Evolutionary conservation across 306 rosid species (phyloP).

Genomic region (Vigna radiata): DNA sequence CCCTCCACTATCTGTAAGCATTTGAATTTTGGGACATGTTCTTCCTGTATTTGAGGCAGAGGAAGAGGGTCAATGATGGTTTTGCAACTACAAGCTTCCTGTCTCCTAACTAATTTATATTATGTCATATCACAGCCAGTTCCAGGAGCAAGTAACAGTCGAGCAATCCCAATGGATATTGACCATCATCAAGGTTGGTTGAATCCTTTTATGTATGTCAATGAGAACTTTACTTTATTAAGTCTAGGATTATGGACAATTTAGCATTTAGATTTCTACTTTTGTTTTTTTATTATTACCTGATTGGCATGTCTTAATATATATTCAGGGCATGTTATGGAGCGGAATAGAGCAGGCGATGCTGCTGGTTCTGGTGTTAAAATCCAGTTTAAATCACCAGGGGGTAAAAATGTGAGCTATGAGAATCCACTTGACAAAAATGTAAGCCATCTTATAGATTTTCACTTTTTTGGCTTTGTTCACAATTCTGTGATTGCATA

Average conservation of each 20-base stretch:
- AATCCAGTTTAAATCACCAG: slow-evolving; percentile 75
- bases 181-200: slow-evolving; percentile 71
- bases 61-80: slow-evolving; percentile 28
- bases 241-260: slow-evolving; percentile 23
- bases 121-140: slow-evolving; percentile 62
- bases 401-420: slow-evolving; percentile 60
- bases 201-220: slow-evolving; percentile 8
- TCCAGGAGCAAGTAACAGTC: slow-evolving; percentile 69
- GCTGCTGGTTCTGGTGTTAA: slow-evolving; percentile 65
- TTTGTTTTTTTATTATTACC: slow-evolving; percentile 19
- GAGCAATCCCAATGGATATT: slow-evolving; percentile 56
- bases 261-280: slow-evolving; percentile 25
- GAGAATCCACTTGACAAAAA: slow-evolving; percentile 71
- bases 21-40: slow-evolving; percentile 39
- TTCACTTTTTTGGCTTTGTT: not conserved
- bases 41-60: not conserved
- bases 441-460: slow-evolving; percentile 55
- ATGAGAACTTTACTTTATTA: not conserved
- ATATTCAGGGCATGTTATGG: slow-evolving; percentile 62
- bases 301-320: slow-evolving; percentile 50
- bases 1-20: slow-evolving; percentile 71
- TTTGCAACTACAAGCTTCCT: slow-evolving; percentile 17
- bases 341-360: slow-evolving; percentile 66
- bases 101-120: slow-evolving; percentile 47
- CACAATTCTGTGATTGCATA: slow-evolving; percentile 13